Base-by-base conservation (phyloP, 2,329 filamentous ascomycete genomes). In the Aspergillus fijiensis region DNA sequence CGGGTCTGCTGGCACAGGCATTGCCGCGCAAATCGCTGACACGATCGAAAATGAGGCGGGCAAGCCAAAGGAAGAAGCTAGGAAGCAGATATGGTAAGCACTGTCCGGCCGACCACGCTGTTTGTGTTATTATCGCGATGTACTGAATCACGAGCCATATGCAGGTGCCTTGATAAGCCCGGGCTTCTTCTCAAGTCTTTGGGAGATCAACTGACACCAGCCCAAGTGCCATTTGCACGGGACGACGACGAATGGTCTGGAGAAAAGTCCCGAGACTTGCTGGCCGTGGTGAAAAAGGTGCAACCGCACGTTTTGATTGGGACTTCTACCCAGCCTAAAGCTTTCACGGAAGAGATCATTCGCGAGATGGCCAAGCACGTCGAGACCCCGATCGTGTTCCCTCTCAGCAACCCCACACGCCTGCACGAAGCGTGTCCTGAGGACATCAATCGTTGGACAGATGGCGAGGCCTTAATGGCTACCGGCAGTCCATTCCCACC, bases 401-500 rank as follows among this genome's bases (percentile, higher is more conserved):
- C 92, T 0, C 83, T 96, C 1, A 94, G 89, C 2, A 96, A 96
- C 73, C 92, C 92, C 0, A 96, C 92, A 0, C 82, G 85, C 1
- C 84, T 96, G 0, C 91, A 96, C 71, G 92, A 96, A 75, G 92
- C 91, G 1, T 84, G 87, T 7, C 92, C 92, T 0, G 79, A 85
- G 16, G 91, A 96, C 71, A 78, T 96, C 23, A 86, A 89, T 57
- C 75, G 85, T 2, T 96, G 92, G 92, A 94, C 91, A 0, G 77
- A 89, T 49, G 91, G 92, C 1, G 87, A 86, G 64, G 91, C 87
- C 0, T 82, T 96, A 3, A 87, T 95, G 4, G 91, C 92, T 0
- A 96, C 92, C 0, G 92, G 92, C 4, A 91, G 88, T 9, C 92
- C 92, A 0, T 96, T 96, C 72, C 82, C 85, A 1, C 88, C 92